Evolutionary conservation across 805 yeast genomes (phyloP), one percentile per base, ranked within the genome.

Genomic region (Yamadazyma insecticola): DNA sequence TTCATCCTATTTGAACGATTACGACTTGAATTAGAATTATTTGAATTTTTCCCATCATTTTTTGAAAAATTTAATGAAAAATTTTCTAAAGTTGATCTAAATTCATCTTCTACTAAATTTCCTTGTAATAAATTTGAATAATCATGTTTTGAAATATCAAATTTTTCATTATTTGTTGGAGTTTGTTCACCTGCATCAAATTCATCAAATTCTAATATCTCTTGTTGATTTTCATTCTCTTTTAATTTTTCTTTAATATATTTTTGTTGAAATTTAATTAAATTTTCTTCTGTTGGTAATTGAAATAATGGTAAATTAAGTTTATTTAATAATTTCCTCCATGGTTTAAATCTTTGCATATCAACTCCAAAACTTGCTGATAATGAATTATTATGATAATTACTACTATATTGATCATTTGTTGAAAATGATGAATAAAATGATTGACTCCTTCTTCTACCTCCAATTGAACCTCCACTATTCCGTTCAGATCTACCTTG

Each of bases 261-360:
- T 22, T 45, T 39, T 14, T 30, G 28, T 35, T 53, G 57, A 16
- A 43, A 33, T 28, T 43, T 40, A 13, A 43, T 35, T 8, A 56
- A 47, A 29, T 54, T 60, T 12, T 47, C 52, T 12, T 58, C 64
- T 2, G 57, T 51, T 2, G 79, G 78, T 16, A 74, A 49, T 15
- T 44, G 41, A 45, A 62, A 73, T 15, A 72, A 47, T 3, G 81
- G 81, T 22, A 74, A 45, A 13, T 45, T 47, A 13, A 59, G 38
- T 44, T 50, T 53, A 31, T 56, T 48, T 16, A 70, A 29, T 30
- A 51, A 34, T 7, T 47, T 53, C 40, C 78, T 58, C 74, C 74
- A 70, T 7, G 21, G 26, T 1, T 58, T 43, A 29, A 57, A 59
- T 27, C 54, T 53, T 11, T 44, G 36, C 13, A 55, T 39, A 26